Evolutionary conservation across 306 rosid genomes (phyloP), one percentile per base, ranked within the genome.

Genomic region (Ochetophila trinervis): DNA sequence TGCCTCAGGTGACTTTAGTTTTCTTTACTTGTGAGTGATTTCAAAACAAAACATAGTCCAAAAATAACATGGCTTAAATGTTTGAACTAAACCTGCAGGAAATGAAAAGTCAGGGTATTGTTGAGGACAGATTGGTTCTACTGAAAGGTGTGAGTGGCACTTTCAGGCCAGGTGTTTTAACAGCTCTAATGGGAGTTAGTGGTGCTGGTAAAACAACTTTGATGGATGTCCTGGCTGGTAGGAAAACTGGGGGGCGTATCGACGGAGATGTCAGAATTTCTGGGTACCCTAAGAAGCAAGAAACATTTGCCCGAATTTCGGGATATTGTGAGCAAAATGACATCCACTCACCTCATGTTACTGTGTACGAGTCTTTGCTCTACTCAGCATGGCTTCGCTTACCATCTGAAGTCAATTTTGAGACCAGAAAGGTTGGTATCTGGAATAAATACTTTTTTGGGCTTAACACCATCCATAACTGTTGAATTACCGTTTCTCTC

Each of bases 181-280:
- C 98, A 60, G 96, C 98, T 70, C 78, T 92, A 3, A 92, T 92
- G 98, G 98, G 96, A 24, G 86, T 92, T 22, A 89, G 95, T 37
- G 98, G 98, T 52, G 98, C 96, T 62, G 98, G 98, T n/a, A 92
- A 92, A 78, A 92, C 96, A 48, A 92, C 98, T 52, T 65, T 92
- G 57, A 92, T 92, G 98, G 98, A 92, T 78, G 98, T 92, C 13
- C 76, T 92, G 48, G 88, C 96, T 4, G 96, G 96, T 30, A 83
- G 95, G 83, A 92, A 92, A 82, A 92, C 96, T 6, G 89, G 95
- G 1, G 96, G 98, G 53, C 85, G 87, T 71, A 79, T 92, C 49
- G 87, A 85, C 4, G 98, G 98, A 22, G 72, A 60, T 62, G 70
- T 92, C 74, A 83, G 58, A 73, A 74, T 92, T 66, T 92, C 96